Evolutionary conservation across 108 stramenopile species (phyloP), one percentile per base, ranked within the genome.

Genomic region (Skeletonema grethae): DNA sequence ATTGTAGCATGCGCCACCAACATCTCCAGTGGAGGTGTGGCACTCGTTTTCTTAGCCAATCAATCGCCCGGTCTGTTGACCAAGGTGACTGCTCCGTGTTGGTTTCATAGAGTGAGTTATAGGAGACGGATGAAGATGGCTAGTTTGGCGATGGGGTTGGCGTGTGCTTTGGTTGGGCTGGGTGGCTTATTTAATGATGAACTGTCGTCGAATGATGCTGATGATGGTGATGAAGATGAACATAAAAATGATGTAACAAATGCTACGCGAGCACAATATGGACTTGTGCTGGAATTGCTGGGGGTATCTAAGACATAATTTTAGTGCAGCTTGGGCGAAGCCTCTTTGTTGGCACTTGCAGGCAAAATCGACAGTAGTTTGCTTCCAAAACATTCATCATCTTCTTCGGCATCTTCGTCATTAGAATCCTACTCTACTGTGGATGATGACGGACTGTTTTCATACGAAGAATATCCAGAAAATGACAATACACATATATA

Each of bases 241-340:
- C 6, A 45, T 55, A 9, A 2, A 0, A 53, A 59, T 59, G 5
- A 59, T 22, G 22, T 4, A 25, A 5, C 18, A 50, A 15, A 71
- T 39, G 60, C 0, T 28, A 28, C 30, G 4, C 10, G 56, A 57
- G 25, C 11, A 9, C 35, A 62, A 62, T 35, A 2, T 18, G 59
- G 46, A 45, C 31, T 82, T 3, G 48, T 48, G 7, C 35, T 75
- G 30, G 77, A 90, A 65, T 74, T 94, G 1, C n/a, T 91, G 11
- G 97, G 97, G 7, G 96, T 97, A n/a, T 84, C 80, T 13, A 70
- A 94, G 30, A 74, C 73, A n/a, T 76, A 80, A 31, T 34, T 85
- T 15, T 90, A 94, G 65, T 67, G 82, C 28, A 91, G 91, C 12
- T 67, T 98, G 63, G 97, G 97, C 13, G 96, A 97, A 81, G 87